phyloP scores from a whole-genome alignment of 2,329 filamentous ascomycete genomes.

The Pseudohalonectria lignicola region DNA sequence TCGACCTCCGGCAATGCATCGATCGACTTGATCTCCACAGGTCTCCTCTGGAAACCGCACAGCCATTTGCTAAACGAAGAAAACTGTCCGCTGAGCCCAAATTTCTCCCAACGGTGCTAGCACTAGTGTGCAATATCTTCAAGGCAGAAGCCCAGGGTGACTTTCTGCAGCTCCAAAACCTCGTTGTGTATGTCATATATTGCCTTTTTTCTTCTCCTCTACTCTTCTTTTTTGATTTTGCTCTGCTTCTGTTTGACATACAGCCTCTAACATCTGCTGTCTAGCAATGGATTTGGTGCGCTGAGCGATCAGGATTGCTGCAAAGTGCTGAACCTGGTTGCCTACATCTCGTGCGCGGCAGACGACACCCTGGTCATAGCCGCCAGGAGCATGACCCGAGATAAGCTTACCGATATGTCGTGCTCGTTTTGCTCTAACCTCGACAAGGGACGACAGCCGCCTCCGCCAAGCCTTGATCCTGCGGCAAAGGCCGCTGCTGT shows the following conservation, averaged over 20 bases:
- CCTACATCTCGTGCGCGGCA: slow-evolving; percentile 44
- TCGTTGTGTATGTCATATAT: slow-evolving; percentile 1
- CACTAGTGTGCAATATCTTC: slow-evolving; percentile 4
- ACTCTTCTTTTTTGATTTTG: background rate
- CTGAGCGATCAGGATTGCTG: slow-evolving; percentile 12
- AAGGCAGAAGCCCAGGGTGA: slow-evolving; percentile 1
- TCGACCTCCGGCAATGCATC: slow-evolving; percentile 7
- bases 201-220: background rate
- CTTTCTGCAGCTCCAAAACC: background rate
- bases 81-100: slow-evolving; percentile 6
- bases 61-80: slow-evolving; percentile 7
- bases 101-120: slow-evolving; percentile 1
- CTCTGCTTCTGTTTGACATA: background rate
- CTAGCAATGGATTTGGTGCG: slow-evolving; percentile 9
- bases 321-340: slow-evolving; percentile 30
- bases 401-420: too few relatives aligned
- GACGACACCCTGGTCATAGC: slow-evolving; percentile 28
- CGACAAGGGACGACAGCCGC: slow-evolving; percentile 1
- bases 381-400: slow-evolving; percentile 2
- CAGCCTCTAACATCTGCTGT: background rate
- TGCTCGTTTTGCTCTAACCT: slow-evolving; percentile 1
- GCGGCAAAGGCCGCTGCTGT: slow-evolving; percentile 26
- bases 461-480: slow-evolving; percentile 10
- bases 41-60: background rate
- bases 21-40: slow-evolving; percentile 3